Base-by-base conservation (phyloP, 305 asterid genomes). In the Rubia balearica region DNA sequence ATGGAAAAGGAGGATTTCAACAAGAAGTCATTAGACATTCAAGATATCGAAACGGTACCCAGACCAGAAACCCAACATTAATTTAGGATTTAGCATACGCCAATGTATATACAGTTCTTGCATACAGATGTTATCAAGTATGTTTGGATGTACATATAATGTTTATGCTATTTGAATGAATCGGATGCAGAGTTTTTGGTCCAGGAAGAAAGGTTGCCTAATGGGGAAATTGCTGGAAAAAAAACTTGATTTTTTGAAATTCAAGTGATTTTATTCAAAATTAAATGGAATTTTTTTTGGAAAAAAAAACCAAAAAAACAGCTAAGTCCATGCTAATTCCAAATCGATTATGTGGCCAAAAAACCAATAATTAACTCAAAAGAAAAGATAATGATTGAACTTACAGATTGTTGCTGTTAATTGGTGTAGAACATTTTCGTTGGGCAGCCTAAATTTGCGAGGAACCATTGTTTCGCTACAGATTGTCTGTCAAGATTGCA, bases 61-160 rank as follows among this genome's bases (percentile, higher is more conserved):
- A 83, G 89, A 87, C 96, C 90, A 91, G 91, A 85, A 83, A 87
- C 81, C 84, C 77, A 77, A 78, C 87, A 81, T 78, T 63, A 74
- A 73, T 61, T 71, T 42, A 56, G 70, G 69, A 24, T 19, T 68
- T 60, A 80, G 86, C 88, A 82, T 85, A 77, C 69, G 72, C 57
- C 77, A 63, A 85, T 80, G 38, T 59, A 84, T 73, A 77, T 65
- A 65, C 69, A 65, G 48, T 11, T 65, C 33, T 65, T 42, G 27
- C 78, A 81, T 40, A 68, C 66, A 53, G 27, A 84, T 71, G 7
- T 36, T 36, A 85, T 71, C 76, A 72, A 72, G 36, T 68, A 79
- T 68, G 71, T 72, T 11, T 24, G 45, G 45, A 78, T 79, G 81
- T 77, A 80, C 80, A 79, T 79, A 56, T 9, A 73, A 78, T 65